Conservation (phyloP, 1,139 yeast species). For the Suhomyces bribrorum region DNA sequence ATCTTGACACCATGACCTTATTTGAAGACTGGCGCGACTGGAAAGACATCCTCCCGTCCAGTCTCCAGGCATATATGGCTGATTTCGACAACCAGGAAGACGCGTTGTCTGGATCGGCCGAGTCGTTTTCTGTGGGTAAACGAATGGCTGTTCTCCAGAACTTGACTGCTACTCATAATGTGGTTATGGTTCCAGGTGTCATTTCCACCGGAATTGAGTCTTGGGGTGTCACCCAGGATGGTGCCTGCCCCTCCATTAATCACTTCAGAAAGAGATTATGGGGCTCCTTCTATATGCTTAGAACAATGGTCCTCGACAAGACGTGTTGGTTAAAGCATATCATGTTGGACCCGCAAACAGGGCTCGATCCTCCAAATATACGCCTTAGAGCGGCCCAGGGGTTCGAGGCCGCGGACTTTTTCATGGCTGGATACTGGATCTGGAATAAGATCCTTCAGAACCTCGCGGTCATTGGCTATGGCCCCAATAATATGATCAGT, state of each 20-base stretch:
- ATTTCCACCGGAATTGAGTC: slow-evolving; percentile 93
- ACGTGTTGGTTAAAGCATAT: slow-evolving; percentile 91
- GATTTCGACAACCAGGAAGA: slow-evolving; percentile 48
- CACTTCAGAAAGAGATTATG: slow-evolving; percentile 90
- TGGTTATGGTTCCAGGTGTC: slow-evolving; percentile 93
- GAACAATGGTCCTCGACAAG: slow-evolving; percentile 90
- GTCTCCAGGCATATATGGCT: slow-evolving; percentile 59
- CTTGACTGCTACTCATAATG: slow-evolving; percentile 64
- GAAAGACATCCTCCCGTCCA: slow-evolving; percentile 67
- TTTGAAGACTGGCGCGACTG: slow-evolving; percentile 50
- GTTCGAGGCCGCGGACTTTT: slow-evolving; percentile 94
- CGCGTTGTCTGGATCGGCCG: slow-evolving; percentile 59
- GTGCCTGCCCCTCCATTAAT: slow-evolving; percentile 74
- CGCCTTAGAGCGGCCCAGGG: slow-evolving; percentile 91
- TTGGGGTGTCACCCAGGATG: slow-evolving; percentile 74
- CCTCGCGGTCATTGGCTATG: slow-evolving; percentile 90
- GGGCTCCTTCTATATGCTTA: slow-evolving; percentile 96
- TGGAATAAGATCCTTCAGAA: slow-evolving; percentile 95
- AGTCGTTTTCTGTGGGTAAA: slow-evolving; percentile 85
- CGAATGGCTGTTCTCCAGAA: slow-evolving; percentile 56
- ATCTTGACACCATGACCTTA: slow-evolving; percentile 52
- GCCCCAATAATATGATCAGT: slow-evolving; percentile 83
- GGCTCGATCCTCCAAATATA: slow-evolving; percentile 84
- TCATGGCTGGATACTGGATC: slow-evolving; percentile 97
- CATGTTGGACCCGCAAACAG: slow-evolving; percentile 86